Evolutionary conservation across 371 early-diverging fungal genomes (phyloP).

Genomic region (Smittium culicis): DNA sequence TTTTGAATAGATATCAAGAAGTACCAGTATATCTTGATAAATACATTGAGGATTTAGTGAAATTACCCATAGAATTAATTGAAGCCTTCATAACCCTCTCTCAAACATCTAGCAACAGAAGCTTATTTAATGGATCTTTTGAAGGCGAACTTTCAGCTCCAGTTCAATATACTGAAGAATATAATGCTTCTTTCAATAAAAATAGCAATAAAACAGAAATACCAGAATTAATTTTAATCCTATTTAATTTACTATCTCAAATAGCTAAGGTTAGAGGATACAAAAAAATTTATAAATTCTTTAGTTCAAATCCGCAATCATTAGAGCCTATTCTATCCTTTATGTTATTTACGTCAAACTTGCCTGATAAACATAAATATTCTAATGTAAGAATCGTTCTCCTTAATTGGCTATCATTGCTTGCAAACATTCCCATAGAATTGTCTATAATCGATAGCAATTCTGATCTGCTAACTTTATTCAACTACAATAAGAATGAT

Average conservation of each 20-base stretch:
- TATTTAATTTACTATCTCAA: neutral
- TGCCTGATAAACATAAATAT: neutral
- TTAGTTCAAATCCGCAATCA: neutral
- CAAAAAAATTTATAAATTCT: constrained; percentile 1
- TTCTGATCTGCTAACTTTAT: neutral
- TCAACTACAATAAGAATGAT: neutral
- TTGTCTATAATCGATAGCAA: neutral
- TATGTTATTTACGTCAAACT: neutral
- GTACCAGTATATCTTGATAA: constrained; percentile 79
- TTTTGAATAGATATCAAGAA: constrained; percentile 63
- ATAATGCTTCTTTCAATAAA: too few relatives aligned
- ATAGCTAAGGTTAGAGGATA: constrained; percentile 6
- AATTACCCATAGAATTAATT: constrained; percentile 44
- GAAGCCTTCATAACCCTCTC: constrained; percentile 29
- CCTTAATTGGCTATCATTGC: constrained; percentile 22
- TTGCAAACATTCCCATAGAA: neutral
- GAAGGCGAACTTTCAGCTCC: neutral
- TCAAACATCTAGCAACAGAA: neutral
- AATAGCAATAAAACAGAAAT: too few relatives aligned
- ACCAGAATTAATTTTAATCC: too few relatives aligned
- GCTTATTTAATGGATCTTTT: neutral
- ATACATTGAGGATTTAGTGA: constrained; percentile 53
- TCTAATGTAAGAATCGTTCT: constrained; percentile 3
- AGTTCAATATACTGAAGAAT: neutral
- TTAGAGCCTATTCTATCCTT: neutral